Evolutionary conservation across 2,329 filamentous ascomycete genomes (phyloP).

Genomic region (Trichophyton schoenleinii): DNA sequence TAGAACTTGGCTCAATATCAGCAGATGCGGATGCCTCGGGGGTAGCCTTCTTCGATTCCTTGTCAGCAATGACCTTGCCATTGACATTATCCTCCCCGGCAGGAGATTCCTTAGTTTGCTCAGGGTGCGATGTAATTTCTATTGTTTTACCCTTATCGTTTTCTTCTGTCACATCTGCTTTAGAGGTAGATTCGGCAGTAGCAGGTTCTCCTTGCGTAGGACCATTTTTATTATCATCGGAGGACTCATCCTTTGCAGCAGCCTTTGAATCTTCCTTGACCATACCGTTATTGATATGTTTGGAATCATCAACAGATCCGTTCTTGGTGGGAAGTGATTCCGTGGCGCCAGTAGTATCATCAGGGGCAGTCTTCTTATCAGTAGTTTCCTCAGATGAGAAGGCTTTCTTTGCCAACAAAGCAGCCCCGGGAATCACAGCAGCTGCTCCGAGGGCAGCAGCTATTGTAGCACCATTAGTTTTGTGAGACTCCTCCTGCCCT

Average conservation of each 20-base stretch:
- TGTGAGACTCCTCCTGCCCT: not conserved
- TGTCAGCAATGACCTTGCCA: not conserved
- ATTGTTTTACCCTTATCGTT: not conserved
- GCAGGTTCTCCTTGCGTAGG: not conserved
- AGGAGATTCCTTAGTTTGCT: not conserved
- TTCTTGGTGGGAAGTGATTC: not conserved
- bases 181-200: not conserved
- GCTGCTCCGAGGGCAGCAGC: not conserved
- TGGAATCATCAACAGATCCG: not conserved
- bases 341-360: not conserved
- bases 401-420: not conserved
- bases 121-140: not conserved
- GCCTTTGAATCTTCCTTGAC: not conserved
- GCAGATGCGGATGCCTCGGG: slow-evolving; percentile 8
- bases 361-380: not conserved
- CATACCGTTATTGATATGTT: not conserved
- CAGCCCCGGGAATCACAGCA: not conserved
- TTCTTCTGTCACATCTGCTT: not conserved
- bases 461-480: slow-evolving; percentile 2
- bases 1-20: slow-evolving; percentile 7
- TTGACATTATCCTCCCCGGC: not conserved
- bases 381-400: not conserved
- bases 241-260: not conserved
- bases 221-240: not conserved
- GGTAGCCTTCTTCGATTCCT: slow-evolving; percentile 2